Evolutionary conservation across 73 alveolate species (phyloP), one percentile per base, ranked within the genome.

Genomic region (Urostyla sp.): DNA sequence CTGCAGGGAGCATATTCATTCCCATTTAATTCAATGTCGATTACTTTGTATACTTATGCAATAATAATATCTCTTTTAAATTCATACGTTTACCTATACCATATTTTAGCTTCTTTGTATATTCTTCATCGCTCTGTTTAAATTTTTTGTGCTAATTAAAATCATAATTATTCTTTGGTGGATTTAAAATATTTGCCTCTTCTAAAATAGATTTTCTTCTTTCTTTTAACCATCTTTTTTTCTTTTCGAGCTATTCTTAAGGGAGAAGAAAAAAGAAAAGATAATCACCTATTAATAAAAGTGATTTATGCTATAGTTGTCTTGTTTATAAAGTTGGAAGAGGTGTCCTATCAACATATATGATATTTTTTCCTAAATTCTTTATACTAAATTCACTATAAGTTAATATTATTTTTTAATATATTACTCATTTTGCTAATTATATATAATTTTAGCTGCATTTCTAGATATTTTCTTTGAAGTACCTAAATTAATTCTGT

Each of bases 121-220:
- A 36, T 32, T 48, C 44, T 31, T 20, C 16, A 16, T 20, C 46
- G 11, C 72, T 48, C 27, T 46, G 49, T 49, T 69, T 69, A 69
- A 49, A 20, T 24, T 69, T 69, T 37, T 69, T 69, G 1, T 67
- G 72, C 10, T n/a, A 24, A 5, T 46, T 28, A 1, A 69, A 46
- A 49, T 69, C 83, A 69, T 37, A 69, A 32, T 48, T 69, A 30
- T 69, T 69, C 83, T 69, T 69, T 18, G 83, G 83, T 69, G 83
- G 83, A 30, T 69, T 69, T 59, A 69, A 49, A 7, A 69, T 32
- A 69, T 49, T 45, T 27, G 83, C 83, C 54, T 69, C 83, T 34
- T 69, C 83, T 3, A 69, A 37, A 6, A 69, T 45, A 13, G 48
- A 46, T 69, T 69, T 69, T 49, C 83, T 69, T 4, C 83, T 20